phyloP scores from a whole-genome alignment of 805 yeast genomes.

The Suhomyces emberorum region DNA sequence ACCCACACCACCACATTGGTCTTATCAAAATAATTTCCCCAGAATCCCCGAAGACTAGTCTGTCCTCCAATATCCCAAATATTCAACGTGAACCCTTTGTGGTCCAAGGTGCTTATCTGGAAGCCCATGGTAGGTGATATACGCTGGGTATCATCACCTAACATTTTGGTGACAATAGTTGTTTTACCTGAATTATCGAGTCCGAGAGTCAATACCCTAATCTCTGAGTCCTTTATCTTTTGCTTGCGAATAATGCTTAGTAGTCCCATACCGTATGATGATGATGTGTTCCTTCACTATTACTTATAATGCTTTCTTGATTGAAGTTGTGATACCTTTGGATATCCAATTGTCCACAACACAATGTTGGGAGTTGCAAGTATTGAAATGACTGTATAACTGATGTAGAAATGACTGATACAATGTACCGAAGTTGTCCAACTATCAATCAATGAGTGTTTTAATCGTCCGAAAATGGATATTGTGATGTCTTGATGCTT shows the following conservation, averaged over 20 bases:
- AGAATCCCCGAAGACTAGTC: constrained; percentile 36
- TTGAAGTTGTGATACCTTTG: too few species aligned
- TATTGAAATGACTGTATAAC: too few species aligned
- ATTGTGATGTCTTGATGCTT: too few species aligned
- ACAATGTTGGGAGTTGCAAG: too few species aligned
- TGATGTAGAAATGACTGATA: too few species aligned
- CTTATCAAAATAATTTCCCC: constrained; percentile 86
- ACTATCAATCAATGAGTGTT: too few species aligned
- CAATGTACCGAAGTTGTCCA: too few species aligned
- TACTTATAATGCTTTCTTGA: too few species aligned
- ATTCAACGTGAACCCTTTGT: constrained; percentile 46
- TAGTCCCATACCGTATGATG: too few species aligned
- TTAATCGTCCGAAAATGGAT: too few species aligned
- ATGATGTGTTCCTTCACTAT: too few species aligned
- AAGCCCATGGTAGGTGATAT: constrained; percentile 92
- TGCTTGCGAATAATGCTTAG: constrained; percentile 78
- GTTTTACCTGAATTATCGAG: constrained; percentile 92
- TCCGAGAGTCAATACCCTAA: constrained; percentile 75
- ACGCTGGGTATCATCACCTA: constrained; percentile 47
- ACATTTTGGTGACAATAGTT: constrained; percentile 63
- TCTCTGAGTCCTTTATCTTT: constrained; percentile 73
- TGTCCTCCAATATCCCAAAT: constrained; percentile 88
- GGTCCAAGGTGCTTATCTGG: constrained; percentile 60
- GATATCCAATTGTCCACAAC: too few species aligned
- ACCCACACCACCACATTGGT: constrained; percentile 82